Conservation (phyloP, 345 rosid species). For the Raphanus sativus region DNA sequence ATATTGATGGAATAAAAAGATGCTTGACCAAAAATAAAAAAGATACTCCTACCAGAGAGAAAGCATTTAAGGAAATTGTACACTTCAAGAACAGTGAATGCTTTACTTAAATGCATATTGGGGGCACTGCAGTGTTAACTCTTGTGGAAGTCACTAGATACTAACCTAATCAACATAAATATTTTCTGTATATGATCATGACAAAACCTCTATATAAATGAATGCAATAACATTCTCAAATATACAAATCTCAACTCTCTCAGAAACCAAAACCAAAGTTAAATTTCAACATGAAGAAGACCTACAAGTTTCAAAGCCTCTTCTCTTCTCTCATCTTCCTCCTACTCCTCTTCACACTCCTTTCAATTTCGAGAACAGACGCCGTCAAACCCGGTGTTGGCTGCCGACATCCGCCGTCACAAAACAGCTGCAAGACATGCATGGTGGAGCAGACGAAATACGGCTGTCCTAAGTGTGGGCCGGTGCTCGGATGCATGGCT, state of each 20-base stretch:
- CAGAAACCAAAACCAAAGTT: not conserved
- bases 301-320: slow-evolving; percentile 27
- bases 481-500: slow-evolving; percentile 71
- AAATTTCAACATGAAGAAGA: slow-evolving; percentile 28
- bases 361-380: not conserved
- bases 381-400: not conserved
- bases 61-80: slow-evolving; percentile 34
- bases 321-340: slow-evolving; percentile 27
- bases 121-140: slow-evolving; percentile 25
- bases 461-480: slow-evolving; percentile 57
- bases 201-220: slow-evolving; percentile 23
- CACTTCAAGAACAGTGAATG: slow-evolving; percentile 40
- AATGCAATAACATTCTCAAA: slow-evolving; percentile 13
- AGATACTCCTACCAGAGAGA: too few species aligned
- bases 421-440: slow-evolving; percentile 53
- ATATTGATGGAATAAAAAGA: not conserved
- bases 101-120: slow-evolving; percentile 26
- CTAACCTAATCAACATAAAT: not conserved
- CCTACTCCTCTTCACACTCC: slow-evolving; percentile 3
- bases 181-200: not conserved
- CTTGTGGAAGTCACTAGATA: slow-evolving; percentile 27
- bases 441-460: slow-evolving; percentile 52
- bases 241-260: slow-evolving; percentile 9
- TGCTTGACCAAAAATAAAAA: not conserved
- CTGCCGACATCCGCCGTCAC: slow-evolving; percentile 31